phyloP scores from a whole-genome alignment of 768 basidiomycete species.

The Auricularia heimuer region DNA sequence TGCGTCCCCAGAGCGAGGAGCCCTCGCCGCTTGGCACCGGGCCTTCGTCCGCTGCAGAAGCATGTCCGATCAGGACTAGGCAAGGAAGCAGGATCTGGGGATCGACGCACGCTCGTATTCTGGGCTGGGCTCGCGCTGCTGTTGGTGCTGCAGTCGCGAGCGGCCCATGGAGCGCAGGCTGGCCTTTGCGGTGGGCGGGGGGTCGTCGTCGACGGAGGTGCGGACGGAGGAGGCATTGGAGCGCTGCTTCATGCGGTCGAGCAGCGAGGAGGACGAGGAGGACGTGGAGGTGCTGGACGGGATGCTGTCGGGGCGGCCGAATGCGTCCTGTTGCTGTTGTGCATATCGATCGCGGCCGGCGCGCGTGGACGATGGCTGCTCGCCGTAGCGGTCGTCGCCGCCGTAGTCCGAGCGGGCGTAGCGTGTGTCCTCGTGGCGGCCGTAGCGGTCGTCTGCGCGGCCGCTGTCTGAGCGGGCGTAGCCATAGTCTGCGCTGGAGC shows the following conservation, averaged over 20 bases:
- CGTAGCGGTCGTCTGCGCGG: neutral
- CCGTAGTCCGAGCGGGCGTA: neutral
- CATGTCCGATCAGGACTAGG: neutral
- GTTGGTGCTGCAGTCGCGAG: neutral
- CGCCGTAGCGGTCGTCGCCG: neutral
- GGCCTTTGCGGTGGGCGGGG: neutral
- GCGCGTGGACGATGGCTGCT: conserved; percentile 9
- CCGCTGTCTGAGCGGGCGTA: neutral
- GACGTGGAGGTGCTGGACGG: conserved; percentile 19
- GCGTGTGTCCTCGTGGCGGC: neutral
- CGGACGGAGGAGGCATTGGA: conserved; percentile 30
- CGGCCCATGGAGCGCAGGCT: neutral
- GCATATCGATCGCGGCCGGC: conserved; percentile 26
- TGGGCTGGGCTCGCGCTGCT: neutral
- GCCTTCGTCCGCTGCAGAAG: neutral
- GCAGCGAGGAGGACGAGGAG: conserved; percentile 25
- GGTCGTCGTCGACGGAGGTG: conserved; percentile 14
- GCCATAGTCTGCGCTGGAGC: neutral
- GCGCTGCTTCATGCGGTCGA: conserved; percentile 26
- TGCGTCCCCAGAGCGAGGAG: conserved; percentile 44
- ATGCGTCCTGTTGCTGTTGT: neutral
- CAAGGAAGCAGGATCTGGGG: neutral
- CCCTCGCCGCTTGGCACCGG: conserved; percentile 26
- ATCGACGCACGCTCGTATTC: neutral
- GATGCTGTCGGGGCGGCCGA: conserved; percentile 5